A percentile compares a stretch with the other conserved stretches of the same genome.
phyloP scores from a whole-genome alignment of 2,329 filamentous ascomycete species.

The Ophiostoma ips region DNA sequence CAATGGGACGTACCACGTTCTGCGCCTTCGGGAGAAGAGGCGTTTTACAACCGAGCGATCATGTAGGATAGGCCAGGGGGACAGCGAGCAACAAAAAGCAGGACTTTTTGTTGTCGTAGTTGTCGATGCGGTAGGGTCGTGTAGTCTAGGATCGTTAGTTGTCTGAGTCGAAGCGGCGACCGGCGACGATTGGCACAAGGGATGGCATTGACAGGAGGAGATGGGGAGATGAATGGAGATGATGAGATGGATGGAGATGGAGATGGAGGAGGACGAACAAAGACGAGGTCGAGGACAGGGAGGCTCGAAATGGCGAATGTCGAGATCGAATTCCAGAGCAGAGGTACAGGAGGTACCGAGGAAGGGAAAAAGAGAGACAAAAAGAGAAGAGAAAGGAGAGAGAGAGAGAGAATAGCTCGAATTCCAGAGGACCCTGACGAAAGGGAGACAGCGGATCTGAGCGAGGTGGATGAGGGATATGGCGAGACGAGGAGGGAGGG shows the following conservation, averaged over 20 bases:
- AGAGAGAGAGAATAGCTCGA: conserved; percentile 3
- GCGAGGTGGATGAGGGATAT: conserved; percentile 1
- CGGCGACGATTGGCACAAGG: not conserved
- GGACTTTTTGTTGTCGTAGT: conserved; percentile 1
- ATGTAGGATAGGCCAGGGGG: not conserved
- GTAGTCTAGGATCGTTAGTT: too few relatives aligned
- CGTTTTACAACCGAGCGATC: not conserved
- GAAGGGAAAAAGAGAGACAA: not conserved
- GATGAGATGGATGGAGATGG: not conserved
- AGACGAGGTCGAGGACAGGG: not conserved
- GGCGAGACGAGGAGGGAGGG: not conserved
- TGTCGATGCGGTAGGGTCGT: not conserved
- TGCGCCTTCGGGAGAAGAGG: not conserved
- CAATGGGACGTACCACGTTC: not conserved
- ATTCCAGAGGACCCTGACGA: conserved; percentile 2
- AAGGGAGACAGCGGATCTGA: conserved; percentile 3
- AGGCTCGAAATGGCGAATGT: too few relatives aligned
- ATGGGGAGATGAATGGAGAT: not conserved
- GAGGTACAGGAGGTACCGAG: not conserved
- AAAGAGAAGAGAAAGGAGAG: conserved; percentile 1
- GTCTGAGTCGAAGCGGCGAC: too few relatives aligned
- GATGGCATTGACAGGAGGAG: too few relatives aligned
- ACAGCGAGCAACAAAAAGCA: conserved; percentile 1
- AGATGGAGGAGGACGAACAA: not conserved
- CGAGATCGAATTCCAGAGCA: not conserved